Evolutionary conservation across 352 stramenopile species (phyloP).

Genomic region (Phytophthora rubi): DNA sequence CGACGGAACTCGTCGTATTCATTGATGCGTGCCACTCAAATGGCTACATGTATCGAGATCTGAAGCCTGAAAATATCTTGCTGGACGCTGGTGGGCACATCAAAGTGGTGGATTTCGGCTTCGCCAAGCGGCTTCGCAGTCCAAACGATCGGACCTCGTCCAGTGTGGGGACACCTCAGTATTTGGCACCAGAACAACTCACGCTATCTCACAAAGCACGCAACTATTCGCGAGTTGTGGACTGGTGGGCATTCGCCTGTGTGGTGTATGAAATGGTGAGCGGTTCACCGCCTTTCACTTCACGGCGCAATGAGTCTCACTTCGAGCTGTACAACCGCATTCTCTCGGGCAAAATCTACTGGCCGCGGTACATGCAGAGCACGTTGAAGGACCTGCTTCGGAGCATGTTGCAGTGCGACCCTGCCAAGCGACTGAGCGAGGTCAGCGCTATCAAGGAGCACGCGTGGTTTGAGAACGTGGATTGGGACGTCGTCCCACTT

Average conservation of each 20-base stretch:
- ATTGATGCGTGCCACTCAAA: conserved; percentile 58
- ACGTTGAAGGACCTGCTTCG: conserved; percentile 68
- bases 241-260: conserved; percentile 88
- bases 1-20: conserved; percentile 66
- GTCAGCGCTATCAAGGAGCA: conserved; percentile 59
- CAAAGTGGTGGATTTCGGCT: conserved; percentile 76
- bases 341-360: conserved; percentile 62
- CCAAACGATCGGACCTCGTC: conserved; percentile 56
- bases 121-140: conserved; percentile 51
- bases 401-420: conserved; percentile 68
- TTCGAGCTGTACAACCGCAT: conserved; percentile 90
- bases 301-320: conserved; percentile 81
- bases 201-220: conserved; percentile 55
- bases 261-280: conserved; percentile 85
- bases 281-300: conserved; percentile 78
- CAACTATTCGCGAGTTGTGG: conserved; percentile 77
- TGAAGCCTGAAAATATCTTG: conserved; percentile 93
- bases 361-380: conserved; percentile 49
- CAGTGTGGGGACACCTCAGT: conserved; percentile 70
- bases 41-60: conserved; percentile 83
- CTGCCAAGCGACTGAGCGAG: conserved; percentile 56
- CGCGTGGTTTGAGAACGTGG: conserved; percentile 68
- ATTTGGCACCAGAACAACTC: conserved; percentile 80
- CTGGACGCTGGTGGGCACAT: conserved; percentile 73
- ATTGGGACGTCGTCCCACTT: conserved; percentile 63